phyloP scores from a whole-genome alignment of 1,284 basidiomycete genomes.

The Trametes hirsuta region DNA sequence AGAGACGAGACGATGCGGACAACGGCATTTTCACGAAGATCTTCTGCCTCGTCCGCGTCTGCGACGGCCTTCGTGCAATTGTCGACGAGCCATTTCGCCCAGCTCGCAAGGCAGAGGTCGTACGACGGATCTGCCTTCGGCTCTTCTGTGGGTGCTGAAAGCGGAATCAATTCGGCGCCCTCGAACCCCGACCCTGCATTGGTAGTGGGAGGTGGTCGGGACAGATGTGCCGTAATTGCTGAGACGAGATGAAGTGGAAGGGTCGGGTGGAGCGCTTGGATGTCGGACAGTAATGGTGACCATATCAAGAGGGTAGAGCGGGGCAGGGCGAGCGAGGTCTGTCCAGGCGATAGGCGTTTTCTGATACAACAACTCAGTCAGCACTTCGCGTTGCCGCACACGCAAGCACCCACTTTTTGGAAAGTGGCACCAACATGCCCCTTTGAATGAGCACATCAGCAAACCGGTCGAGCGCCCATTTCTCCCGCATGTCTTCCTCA shows the following conservation, averaged over 20 bases:
- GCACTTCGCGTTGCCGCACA: neutral
- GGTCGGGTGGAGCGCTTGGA: slow-evolving; percentile 58
- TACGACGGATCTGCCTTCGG: slow-evolving; percentile 45
- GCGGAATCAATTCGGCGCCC: slow-evolving; percentile 20
- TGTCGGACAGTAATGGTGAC: slow-evolving; percentile 67
- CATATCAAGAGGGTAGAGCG: slow-evolving; percentile 63
- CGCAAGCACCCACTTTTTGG: slow-evolving; percentile 64
- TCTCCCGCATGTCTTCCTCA: slow-evolving; percentile 52
- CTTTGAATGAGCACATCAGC: slow-evolving; percentile 64
- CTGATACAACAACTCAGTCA: slow-evolving; percentile 39
- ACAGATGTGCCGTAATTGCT: slow-evolving; percentile 51
- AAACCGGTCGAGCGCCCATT: slow-evolving; percentile 70
- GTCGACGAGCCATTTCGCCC: slow-evolving; percentile 64
- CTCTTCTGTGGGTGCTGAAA: slow-evolving; percentile 12
- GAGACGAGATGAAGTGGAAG: slow-evolving; percentile 57
- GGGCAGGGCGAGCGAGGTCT: slow-evolving; percentile 53
- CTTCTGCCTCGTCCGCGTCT: slow-evolving; percentile 29
- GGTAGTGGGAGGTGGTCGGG: slow-evolving; percentile 17
- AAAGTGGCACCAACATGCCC: slow-evolving; percentile 76
- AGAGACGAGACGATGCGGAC: slow-evolving; percentile 51
- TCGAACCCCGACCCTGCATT: neutral
- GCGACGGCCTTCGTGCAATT: slow-evolving; percentile 36
- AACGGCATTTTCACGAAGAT: slow-evolving; percentile 49
- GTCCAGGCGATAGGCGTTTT: slow-evolving; percentile 55
- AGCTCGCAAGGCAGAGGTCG: slow-evolving; percentile 63